Evolutionary conservation across 75 land plant genomes (phyloP).

Genomic region (Sequoiadendron giganteum): DNA sequence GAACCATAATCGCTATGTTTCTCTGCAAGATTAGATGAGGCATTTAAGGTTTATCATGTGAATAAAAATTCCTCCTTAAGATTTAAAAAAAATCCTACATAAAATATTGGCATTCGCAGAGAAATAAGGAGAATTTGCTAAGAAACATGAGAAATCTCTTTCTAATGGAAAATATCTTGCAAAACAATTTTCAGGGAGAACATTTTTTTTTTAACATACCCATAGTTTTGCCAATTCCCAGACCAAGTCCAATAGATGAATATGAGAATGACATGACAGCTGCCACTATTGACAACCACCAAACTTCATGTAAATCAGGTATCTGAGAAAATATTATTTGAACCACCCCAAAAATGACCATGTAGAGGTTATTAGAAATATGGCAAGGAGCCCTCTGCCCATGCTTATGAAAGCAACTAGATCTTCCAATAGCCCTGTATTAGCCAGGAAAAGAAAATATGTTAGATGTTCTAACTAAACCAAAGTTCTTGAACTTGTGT

Average conservation of each 20-base stretch:
- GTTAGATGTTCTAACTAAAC: neutral
- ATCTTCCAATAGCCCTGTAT: slow-evolving; percentile 56
- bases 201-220: slow-evolving; percentile 12
- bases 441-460: neutral
- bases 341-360: slow-evolving; percentile 49
- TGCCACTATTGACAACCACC: slow-evolving; percentile 72
- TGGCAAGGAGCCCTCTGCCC: slow-evolving; percentile 50
- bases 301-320: slow-evolving; percentile 62
- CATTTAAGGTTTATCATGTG: neutral
- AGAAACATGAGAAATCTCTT: neutral
- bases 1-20: slow-evolving; percentile 5
- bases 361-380: slow-evolving; percentile 38
- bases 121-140: neutral
- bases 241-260: slow-evolving; percentile 65
- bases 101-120: neutral
- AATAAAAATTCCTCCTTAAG: neutral
- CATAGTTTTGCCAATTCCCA: slow-evolving; percentile 52
- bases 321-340: slow-evolving; percentile 67
- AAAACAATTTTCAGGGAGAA: neutral
- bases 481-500: neutral
- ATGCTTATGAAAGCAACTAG: slow-evolving; percentile 61
- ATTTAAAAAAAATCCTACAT: neutral
- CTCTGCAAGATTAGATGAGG: neutral
- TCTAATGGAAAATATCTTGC: neutral
- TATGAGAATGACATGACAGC: slow-evolving; percentile 82